Conservation (phyloP, 1,139 yeast species). For the Yamadazyma aaseri region DNA sequence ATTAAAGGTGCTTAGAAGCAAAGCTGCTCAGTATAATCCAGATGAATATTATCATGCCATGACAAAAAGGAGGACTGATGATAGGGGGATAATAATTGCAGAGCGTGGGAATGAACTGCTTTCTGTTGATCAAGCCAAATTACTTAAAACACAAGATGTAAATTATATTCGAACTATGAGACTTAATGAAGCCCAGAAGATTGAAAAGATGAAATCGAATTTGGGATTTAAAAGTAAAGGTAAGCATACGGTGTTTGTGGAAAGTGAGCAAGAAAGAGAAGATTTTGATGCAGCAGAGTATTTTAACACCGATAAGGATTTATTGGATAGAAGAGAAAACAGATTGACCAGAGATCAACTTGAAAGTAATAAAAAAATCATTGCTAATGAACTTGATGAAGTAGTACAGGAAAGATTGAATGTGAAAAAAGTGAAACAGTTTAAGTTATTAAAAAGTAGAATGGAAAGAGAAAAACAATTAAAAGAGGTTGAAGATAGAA, state of each 20-base stretch:
- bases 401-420: conserved; percentile 44
- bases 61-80: conserved; percentile 68
- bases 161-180: conserved; percentile 80
- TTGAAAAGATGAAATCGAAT: conserved; percentile 57
- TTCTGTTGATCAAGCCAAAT: conserved; percentile 70
- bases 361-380: conserved; percentile 32
- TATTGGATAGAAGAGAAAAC: conserved; percentile 68
- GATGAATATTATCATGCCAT: conserved; percentile 96
- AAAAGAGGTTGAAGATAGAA: conserved; percentile 63
- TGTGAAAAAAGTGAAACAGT: conserved; percentile 58
- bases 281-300: conserved; percentile 60
- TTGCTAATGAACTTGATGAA: conserved; percentile 27
- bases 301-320: conserved; percentile 67
- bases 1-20: conserved; percentile 67
- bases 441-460: conserved; percentile 53
- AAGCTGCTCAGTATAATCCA: conserved; percentile 78
- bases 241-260: conserved; percentile 84
- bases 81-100: conserved; percentile 60
- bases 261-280: conserved; percentile 52
- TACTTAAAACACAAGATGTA: conserved; percentile 85
- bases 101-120: conserved; percentile 68
- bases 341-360: conserved; percentile 66
- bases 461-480: conserved; percentile 69
- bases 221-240: conserved; percentile 59
- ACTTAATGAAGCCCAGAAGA: conserved; percentile 63